Evolutionary conservation across 2,329 filamentous ascomycete species (phyloP).

Genomic region (Fusarium circinatum): DNA sequence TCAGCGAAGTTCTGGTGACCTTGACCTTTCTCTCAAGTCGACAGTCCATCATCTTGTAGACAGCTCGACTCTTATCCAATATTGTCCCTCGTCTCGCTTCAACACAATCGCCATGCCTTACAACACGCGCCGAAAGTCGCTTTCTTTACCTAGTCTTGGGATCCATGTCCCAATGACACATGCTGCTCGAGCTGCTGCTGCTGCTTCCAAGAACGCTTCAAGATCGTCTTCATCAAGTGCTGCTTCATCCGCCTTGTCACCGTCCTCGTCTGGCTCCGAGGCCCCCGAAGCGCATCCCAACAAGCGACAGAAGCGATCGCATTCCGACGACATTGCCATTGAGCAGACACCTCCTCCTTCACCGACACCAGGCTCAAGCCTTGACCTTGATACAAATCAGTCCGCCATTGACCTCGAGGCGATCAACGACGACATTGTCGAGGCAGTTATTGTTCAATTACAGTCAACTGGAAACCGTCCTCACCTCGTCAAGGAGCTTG

Average conservation of each 20-base stretch:
- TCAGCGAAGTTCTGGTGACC: slow-evolving; percentile 31
- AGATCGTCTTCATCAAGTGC: slow-evolving; percentile 45
- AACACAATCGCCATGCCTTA: slow-evolving; percentile 75
- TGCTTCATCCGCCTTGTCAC: slow-evolving; percentile 46
- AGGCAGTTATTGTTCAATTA: slow-evolving; percentile 87
- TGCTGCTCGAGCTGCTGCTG: slow-evolving; percentile 65
- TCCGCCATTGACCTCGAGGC: slow-evolving; percentile 72
- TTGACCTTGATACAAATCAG: slow-evolving; percentile 43
- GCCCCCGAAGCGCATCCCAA: slow-evolving; percentile 54
- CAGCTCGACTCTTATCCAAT: slow-evolving; percentile 7
- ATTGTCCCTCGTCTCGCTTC: slow-evolving; percentile 11
- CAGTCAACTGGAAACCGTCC: slow-evolving; percentile 91
- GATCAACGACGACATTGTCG: slow-evolving; percentile 95
- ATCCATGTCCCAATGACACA: slow-evolving; percentile 83
- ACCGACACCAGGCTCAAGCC: slow-evolving; percentile 45
- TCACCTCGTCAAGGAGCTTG: slow-evolving; percentile 93
- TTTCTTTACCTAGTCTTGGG: slow-evolving; percentile 91
- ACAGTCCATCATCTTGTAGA: slow-evolving; percentile 30
- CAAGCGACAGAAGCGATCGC: slow-evolving; percentile 84
- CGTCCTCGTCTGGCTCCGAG: slow-evolving; percentile 46
- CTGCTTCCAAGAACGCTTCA: slow-evolving; percentile 56
- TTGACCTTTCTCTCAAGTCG: slow-evolving; percentile 30
- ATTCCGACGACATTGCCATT: slow-evolving; percentile 81
- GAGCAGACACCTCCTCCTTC: slow-evolving; percentile 75
- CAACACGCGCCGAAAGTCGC: slow-evolving; percentile 95